phyloP scores from a whole-genome alignment of 345 rosid species.

The Acer negundo region DNA sequence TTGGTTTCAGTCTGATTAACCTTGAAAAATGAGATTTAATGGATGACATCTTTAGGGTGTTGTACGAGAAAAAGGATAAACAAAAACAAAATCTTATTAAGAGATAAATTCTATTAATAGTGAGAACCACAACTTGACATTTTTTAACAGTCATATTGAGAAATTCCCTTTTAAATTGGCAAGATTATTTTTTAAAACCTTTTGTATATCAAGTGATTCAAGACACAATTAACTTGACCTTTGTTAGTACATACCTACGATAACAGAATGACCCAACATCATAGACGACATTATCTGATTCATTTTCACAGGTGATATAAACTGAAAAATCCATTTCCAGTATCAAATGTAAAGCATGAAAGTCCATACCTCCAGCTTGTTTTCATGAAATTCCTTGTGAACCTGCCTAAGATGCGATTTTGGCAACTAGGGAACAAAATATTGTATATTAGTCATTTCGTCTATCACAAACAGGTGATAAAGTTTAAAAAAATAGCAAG shows the following conservation, averaged over 20 bases:
- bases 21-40: not conserved
- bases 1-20: not conserved
- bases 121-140: not conserved
- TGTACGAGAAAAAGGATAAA: not conserved
- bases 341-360: slow-evolving; percentile 12
- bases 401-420: slow-evolving; percentile 71
- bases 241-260: not conserved
- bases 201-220: too few relatives aligned
- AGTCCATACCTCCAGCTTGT: slow-evolving; percentile 59
- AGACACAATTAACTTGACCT: not conserved
- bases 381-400: slow-evolving; percentile 78
- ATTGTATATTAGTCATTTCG: not conserved
- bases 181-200: not conserved
- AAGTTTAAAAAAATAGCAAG: not conserved
- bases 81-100: not conserved
- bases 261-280: not conserved
- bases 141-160: not conserved
- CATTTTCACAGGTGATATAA: slow-evolving; percentile 1
- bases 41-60: not conserved
- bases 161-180: not conserved
- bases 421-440: slow-evolving; percentile 58
- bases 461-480: slow-evolving; percentile 5
- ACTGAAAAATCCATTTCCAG: not conserved
- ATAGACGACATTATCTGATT: not conserved
- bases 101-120: not conserved